Evolutionary conservation across 306 rosid species (phyloP).

Genomic region (Gastrolobium villosum): DNA sequence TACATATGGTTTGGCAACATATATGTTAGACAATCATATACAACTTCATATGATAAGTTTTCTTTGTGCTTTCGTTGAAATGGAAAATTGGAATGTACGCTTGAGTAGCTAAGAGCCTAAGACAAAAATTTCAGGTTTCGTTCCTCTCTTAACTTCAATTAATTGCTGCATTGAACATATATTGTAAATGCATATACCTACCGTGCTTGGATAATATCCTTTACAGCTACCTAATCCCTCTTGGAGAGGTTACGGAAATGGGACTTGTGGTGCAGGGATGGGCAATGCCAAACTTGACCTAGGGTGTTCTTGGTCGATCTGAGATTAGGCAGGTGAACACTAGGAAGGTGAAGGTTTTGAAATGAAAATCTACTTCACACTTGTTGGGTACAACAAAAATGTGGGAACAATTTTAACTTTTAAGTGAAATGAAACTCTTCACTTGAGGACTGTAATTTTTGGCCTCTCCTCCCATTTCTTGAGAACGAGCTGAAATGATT

Average conservation of each 20-base stretch:
- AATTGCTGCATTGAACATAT: background rate
- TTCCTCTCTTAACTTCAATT: background rate
- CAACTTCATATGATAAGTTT: background rate
- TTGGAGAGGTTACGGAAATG: background rate
- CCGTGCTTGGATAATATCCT: background rate
- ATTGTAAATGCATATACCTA: background rate
- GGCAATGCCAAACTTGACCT: background rate
- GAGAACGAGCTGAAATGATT: slow-evolving; percentile 1
- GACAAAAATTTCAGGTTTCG: background rate
- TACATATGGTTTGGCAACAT: slow-evolving; percentile 17
- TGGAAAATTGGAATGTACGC: slow-evolving; percentile 4
- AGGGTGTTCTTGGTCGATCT: slow-evolving; percentile 9
- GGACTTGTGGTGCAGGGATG: background rate
- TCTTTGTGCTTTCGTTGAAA: background rate
- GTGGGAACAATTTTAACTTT: background rate
- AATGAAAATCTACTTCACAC: background rate
- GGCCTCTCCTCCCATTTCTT: slow-evolving; percentile 2
- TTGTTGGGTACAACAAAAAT: background rate
- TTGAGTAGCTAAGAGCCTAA: background rate
- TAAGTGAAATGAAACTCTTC: background rate
- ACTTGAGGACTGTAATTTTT: slow-evolving; percentile 23
- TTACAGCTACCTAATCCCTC: background rate
- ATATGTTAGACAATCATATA: background rate
- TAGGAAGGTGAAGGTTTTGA: background rate
- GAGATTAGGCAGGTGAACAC: background rate